These are phyloP conservation scores for Diospyros kaki DNA, from an alignment of 148 eudicot species.

Conservation along the genomic window DNA sequence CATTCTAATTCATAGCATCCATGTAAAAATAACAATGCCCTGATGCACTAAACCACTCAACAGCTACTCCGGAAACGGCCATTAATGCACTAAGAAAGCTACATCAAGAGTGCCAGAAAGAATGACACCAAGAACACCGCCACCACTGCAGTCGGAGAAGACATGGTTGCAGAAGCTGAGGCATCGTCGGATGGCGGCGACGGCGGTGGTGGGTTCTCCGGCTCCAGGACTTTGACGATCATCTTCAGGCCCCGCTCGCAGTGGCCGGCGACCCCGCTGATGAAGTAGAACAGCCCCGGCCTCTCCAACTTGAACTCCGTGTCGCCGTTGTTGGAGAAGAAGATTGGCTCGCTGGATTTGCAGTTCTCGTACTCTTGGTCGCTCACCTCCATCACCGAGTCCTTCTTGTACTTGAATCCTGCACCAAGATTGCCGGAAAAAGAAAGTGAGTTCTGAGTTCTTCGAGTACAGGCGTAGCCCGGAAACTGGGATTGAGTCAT, in stretches of 20 bases:
- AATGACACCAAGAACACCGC: too few species aligned
- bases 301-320: constrained; percentile 29
- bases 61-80: too few species aligned
- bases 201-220: constrained; percentile 7
- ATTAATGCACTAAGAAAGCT: too few species aligned
- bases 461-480: too few species aligned
- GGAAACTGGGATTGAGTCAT: too few species aligned
- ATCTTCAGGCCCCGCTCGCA: constrained; percentile 54
- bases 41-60: too few species aligned
- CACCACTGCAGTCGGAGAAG: too few species aligned
- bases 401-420: constrained; percentile 58
- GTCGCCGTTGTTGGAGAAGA: constrained; percentile 57
- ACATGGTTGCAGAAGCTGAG: too few species aligned
- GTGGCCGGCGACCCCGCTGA: constrained; percentile 64
- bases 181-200: background rate
- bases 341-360: constrained; percentile 33
- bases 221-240: constrained; percentile 51
- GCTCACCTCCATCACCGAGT: constrained; percentile 52
- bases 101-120: too few species aligned
- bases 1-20: too few species aligned
- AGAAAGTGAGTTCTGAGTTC: too few species aligned
- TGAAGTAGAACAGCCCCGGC: constrained; percentile 54
- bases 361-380: constrained; percentile 50
- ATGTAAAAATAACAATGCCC: too few species aligned
- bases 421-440: background rate